Base-by-base conservation (phyloP, 2,329 filamentous ascomycete species). In the Talaromyces sp. region DNA sequence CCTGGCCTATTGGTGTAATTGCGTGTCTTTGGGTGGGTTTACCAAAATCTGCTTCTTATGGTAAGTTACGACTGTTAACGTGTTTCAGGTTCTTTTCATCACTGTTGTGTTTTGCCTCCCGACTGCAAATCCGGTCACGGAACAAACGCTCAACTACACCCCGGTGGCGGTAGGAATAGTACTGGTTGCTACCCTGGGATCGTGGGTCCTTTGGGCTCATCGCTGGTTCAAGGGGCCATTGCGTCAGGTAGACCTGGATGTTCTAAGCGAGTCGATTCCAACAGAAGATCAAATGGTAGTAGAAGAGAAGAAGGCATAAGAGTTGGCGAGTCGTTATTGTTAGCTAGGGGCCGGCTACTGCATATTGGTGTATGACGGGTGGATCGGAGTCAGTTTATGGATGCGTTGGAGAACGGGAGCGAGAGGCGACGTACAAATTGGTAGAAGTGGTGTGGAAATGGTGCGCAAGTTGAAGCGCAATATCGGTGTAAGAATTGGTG, bases 91-190 rank as follows among this genome's bases (percentile, higher is more conserved):
- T 33, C 19, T 39, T 19, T 64, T 64, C 37, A 64, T 64, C 27
- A 64, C 62, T 9, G 35, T 64, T 41, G 62, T 60, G 16, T 60
- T 64, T 43, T 64, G 62, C 31, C 54, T 64, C 35, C 62, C 62
- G 6, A 58, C 62, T 27, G 37, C 24, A 45, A 64, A 64, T 41
- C 62, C 62, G 10, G 62, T 64, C 50, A 64, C 62, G 8, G 9
- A 39, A 58, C 52, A 64, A 24, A 64, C 62, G 9, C 62, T 64
- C 50, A 64, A 64, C 52, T 64, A 64, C 33, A 64, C 62, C 41
- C 62, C 62, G 14, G 62, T 64, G 24, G 62, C 62, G 9, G 62
- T 64, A 14, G 62, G 62, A 8, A 59, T 64, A 43, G 62, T 64
- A 19, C 24, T 54, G 19, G 62, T 64, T 16, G 52, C 19, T 31